Percentiles rank a stretch among this genome's conserved stretches.
Evolutionary conservation across 371 early-diverging fungal genomes (phyloP).

Genomic region (Umbelopsis sp.): DNA sequence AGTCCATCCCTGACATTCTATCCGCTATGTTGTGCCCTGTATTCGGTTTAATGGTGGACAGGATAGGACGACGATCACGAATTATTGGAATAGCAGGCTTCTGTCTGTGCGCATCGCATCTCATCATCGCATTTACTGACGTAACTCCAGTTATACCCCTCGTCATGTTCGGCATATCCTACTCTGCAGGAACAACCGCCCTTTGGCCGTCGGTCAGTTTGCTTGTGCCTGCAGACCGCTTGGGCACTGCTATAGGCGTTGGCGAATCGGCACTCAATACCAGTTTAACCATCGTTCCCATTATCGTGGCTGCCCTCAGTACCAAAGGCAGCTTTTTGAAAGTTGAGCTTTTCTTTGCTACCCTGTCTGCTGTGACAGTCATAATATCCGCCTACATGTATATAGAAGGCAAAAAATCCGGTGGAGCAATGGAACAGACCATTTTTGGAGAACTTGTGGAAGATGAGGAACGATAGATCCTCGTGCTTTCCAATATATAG

Average conservation of each 20-base stretch:
- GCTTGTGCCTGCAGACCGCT: constrained; percentile 47
- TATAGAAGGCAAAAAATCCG: constrained; percentile 1
- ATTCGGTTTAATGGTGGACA: constrained; percentile 56
- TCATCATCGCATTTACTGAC: constrained; percentile 41
- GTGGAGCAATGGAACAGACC: constrained; percentile 8
- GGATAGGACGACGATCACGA: constrained; percentile 45
- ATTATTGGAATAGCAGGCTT: constrained; percentile 53
- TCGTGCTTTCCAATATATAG: neutral
- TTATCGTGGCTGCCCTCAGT: constrained; percentile 49
- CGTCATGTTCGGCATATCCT: constrained; percentile 56
- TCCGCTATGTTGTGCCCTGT: constrained; percentile 62
- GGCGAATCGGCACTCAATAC: constrained; percentile 63
- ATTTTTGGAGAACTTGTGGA: neutral
- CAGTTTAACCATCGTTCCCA: constrained; percentile 61
- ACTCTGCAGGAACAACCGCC: constrained; percentile 52
- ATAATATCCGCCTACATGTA: constrained; percentile 1
- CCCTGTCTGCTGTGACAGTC: neutral
- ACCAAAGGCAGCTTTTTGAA: constrained; percentile 5
- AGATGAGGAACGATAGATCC: constrained; percentile 11
- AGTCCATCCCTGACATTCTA: constrained; percentile 60
- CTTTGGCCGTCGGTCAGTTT: constrained; percentile 66
- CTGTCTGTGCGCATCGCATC: constrained; percentile 45
- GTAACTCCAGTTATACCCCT: constrained; percentile 48
- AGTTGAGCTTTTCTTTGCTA: constrained; percentile 8
- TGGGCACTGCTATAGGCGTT: constrained; percentile 71